Evolutionary conservation across 139 green algal species (phyloP), one percentile per base, ranked within the genome.

Genomic region (Micractinium conductrix): DNA sequence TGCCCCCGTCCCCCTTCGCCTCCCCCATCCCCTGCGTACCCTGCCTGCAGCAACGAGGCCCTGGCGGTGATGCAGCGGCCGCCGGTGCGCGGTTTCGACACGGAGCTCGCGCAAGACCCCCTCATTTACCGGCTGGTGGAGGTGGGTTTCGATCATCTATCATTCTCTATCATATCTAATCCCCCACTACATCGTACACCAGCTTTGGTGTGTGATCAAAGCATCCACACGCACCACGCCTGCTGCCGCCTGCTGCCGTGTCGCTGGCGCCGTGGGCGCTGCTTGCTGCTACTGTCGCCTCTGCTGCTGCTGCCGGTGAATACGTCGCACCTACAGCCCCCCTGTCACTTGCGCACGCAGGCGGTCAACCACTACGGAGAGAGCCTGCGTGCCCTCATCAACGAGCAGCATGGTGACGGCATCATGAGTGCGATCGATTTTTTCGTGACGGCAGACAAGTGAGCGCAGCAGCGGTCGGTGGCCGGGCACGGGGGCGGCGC

Each of bases 401-500:
- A 86, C 60, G 82, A 88, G 86, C 79, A 92, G 80, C 81, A 82
- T 35, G 88, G 88, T 4, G 88, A 91, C 67, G 79, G 89, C 68
- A 93, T 93, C 80, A 92, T 92, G 88, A 80, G 37, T 4, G 76
- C 76, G 58, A 93, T 92, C 43, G 89, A 88, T 65, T 90, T 91
- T 69, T 90, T 74, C 68, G 38, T 40, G 17, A 88, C 81, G 1
- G 48, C 94, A 22, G 83, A 92, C 37, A 87, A 89, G n/a, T n/a
- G n/a, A n/a, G n/a, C n/a, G n/a, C n/a, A n/a, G n/a, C n/a, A n/a
- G n/a, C n/a, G n/a, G n/a, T n/a, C n/a, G n/a, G n/a, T n/a, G n/a
- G n/a, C n/a, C n/a, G n/a, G n/a, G n/a, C n/a, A n/a, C n/a, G n/a
- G n/a, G n/a, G n/a, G n/a, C n/a, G n/a, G n/a, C n/a, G n/a, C n/a